Evolutionary conservation across 257 asterid genomes (phyloP), one percentile per base, ranked within the genome.

Genomic region (Fraxinus cuspidata): DNA sequence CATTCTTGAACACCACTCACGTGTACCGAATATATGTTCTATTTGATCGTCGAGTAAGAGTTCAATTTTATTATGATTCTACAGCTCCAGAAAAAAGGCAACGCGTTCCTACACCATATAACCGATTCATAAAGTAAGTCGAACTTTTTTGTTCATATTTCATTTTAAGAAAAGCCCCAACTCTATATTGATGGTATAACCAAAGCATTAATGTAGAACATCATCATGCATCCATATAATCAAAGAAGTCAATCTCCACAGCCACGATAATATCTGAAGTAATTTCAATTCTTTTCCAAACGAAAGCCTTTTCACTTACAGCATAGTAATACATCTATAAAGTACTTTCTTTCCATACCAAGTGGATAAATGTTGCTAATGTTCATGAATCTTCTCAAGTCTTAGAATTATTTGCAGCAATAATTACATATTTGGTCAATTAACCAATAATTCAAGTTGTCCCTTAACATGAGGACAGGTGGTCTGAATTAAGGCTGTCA

Each of bases 81-180:
- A 77, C 90, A 93, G 98, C 96, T 18, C 96, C 98, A 0, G 98
- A 91, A 89, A 93, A 92, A 85, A 86, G 95, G 74, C 98, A 91
- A 73, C 89, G 98, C 1, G 98, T 91, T 56, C 98, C 98, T 73
- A 92, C 98, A 37, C 96, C 98, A 2, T 93, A 93, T 86, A 93
- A 92, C 83, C 89, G 91, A 76, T 93, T 92, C 81, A 93, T 93
- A 88, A 93, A 93, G 98, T 93, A 90, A 89, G 97, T 80, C 47
- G 6, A 53, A 12, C 0, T 31, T 0, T 73, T 64, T 67, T 16
- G 31, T 44, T n/a, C 40, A 1, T 28, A 6, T 71, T 10, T 6
- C 34, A 21, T 74, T 19, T 8, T 67, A 18, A 47, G 58, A 7
- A 16, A 47, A 3, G 2, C 7, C 1, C 7, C 23, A n/a, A 56